These are phyloP conservation scores for Rhizopogon vulgaris DNA, from an alignment of 768 basidiomycete genomes.

Conservation along the genomic window DNA sequence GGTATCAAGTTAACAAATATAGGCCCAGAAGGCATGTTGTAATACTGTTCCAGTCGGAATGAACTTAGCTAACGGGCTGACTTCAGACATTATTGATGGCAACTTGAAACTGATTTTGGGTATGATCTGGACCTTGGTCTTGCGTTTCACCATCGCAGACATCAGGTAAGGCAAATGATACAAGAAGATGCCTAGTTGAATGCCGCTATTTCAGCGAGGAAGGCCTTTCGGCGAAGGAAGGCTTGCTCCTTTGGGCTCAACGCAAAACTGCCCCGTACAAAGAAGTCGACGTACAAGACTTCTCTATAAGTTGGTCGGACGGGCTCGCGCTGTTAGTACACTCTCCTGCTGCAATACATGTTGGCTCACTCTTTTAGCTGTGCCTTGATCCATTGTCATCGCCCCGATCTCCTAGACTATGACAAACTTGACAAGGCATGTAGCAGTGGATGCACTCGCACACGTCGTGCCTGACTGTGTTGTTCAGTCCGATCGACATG, in stretches of 20 bases:
- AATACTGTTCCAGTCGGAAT: neutral
- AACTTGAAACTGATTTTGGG: slow-evolving; percentile 97
- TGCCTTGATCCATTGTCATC: slow-evolving; percentile 95
- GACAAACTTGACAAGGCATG: slow-evolving; percentile 75
- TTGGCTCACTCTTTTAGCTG: slow-evolving; percentile 51
- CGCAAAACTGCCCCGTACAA: slow-evolving; percentile 89
- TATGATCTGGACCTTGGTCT: slow-evolving; percentile 98
- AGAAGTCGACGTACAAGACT: slow-evolving; percentile 92
- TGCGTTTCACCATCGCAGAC: slow-evolving; percentile 96
- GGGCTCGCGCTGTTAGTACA: slow-evolving; percentile 82
- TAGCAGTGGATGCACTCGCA: neutral
- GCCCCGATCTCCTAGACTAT: slow-evolving; percentile 92
- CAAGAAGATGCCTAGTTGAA: slow-evolving; percentile 2
- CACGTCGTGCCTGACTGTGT: slow-evolving; percentile 6
- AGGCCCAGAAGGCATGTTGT: slow-evolving; percentile 76
- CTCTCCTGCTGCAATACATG: slow-evolving; percentile 1
- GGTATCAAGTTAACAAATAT: slow-evolving; percentile 97
- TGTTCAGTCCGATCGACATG: slow-evolving; percentile 63
- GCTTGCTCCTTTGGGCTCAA: slow-evolving; percentile 96
- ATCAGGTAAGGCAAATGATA: slow-evolving; percentile 64
- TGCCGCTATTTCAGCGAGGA: slow-evolving; percentile 64
- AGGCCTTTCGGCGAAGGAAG: slow-evolving; percentile 97
- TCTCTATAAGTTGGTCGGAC: slow-evolving; percentile 89
- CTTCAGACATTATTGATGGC: slow-evolving; percentile 95
- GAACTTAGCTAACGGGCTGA: slow-evolving; percentile 4